Evolutionary conservation across 352 stramenopile species (phyloP), one percentile per base, ranked within the genome.

Genomic region (Globisporangium paddicum): DNA sequence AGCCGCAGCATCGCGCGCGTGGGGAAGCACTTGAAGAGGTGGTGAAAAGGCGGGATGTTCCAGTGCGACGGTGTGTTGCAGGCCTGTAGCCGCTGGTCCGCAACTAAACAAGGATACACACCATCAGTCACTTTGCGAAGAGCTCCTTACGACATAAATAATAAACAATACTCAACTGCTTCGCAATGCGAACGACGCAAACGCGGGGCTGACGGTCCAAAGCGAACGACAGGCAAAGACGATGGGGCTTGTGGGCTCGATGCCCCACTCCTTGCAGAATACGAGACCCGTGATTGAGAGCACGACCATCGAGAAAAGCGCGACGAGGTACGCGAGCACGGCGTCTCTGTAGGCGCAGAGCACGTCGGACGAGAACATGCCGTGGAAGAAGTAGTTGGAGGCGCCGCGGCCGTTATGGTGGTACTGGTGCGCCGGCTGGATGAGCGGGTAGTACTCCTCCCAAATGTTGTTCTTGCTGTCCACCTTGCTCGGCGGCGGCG

Each of bases 401-500:
- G 79, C 79, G 46, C 75, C 74, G 35, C 77, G 76, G 55, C 83
- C 82, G 38, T 87, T 87, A 52, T 88, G 68, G 64, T 92, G 78
- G 58, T 92, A 90, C 70, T 90, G 77, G 63, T 89, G 80, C 35
- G 83, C 67, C 6, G 86, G 83, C 66, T 95, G 86, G 51, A 95
- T 81, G 46, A 95, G 83, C 57, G 86, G 86, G 57, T 95, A 95
- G 64, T 93, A 90, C 68, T 95, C 86, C 40, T 95, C 86, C 86
- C 86, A 95, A 25, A 95, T 95, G 55, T 81, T 79, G 59, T 79
- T 85, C 55, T 65, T 62, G 40, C 46, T 50, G 26, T 34, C n/a
- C 21, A 40, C 26, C 30, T 60, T 59, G 32, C 58, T 68, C 40
- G 45, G 44, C 35, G 41, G 34, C 25, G 32, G 26, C 38, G 48